These are phyloP conservation scores for Suillus alpinus DNA, from an alignment of 768 basidiomycete genomes.

Conservation along the genomic window DNA sequence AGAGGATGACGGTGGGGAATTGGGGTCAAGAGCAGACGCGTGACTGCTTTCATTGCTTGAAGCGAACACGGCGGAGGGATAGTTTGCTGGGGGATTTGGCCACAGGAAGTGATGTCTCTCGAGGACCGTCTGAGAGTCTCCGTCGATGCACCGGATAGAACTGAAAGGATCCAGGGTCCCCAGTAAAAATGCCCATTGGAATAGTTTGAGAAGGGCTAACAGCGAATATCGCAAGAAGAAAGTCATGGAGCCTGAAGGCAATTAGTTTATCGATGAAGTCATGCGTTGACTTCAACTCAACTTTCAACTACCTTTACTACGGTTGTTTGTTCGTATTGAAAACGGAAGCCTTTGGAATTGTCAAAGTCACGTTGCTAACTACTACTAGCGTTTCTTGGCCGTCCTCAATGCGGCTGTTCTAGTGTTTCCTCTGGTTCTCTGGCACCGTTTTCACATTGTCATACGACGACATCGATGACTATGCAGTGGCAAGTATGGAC, in stretches of 20 bases:
- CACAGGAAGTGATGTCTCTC: background rate
- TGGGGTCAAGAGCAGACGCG: background rate
- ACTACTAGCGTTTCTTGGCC: too few species aligned
- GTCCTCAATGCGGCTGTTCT: too few species aligned
- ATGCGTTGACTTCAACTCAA: background rate
- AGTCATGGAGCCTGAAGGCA: background rate
- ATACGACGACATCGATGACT: too few species aligned
- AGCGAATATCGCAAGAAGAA: background rate
- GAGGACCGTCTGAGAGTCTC: background rate
- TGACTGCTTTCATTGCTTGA: background rate
- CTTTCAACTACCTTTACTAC: background rate
- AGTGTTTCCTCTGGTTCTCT: too few species aligned
- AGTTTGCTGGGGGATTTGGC: background rate
- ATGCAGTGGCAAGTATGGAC: too few species aligned
- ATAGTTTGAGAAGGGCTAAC: background rate
- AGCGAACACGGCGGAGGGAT: background rate
- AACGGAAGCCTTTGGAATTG: background rate
- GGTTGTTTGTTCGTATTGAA: background rate
- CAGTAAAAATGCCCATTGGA: background rate
- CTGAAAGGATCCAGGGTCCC: background rate
- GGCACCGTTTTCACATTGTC: too few species aligned
- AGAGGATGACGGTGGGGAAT: background rate
- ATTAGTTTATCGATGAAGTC: background rate
- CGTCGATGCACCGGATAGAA: background rate
- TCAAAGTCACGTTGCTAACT: too few species aligned